These are phyloP conservation scores for Dactylis glomerata DNA, from an alignment of 176 grass and related monocot genomes.

Conservation along the genomic window DNA sequence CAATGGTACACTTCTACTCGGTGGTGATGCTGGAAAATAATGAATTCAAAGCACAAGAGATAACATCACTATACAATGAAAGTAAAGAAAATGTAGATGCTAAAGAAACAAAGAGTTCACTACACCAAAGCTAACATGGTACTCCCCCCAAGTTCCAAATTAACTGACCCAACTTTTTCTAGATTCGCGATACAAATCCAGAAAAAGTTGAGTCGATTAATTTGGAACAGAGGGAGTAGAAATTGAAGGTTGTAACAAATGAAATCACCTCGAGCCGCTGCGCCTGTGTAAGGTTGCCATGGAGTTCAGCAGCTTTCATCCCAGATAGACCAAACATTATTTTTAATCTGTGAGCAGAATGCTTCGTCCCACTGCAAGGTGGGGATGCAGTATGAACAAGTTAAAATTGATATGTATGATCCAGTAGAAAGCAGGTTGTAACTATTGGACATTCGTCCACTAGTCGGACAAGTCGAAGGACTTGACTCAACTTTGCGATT, in stretches of 20 bases:
- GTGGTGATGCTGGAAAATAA: neutral
- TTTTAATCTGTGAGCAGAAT: conserved; percentile 90
- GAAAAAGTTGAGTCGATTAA: too few species aligned
- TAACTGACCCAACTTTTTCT: too few species aligned
- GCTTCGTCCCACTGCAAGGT: conserved; percentile 72
- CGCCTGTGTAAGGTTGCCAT: conserved; percentile 97
- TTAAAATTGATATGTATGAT: neutral
- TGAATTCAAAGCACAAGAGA: neutral
- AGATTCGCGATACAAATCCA: too few species aligned
- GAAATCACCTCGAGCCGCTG: conserved; percentile 91
- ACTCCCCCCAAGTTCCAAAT: too few species aligned
- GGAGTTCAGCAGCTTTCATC: conserved; percentile 94
- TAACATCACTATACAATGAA: neutral
- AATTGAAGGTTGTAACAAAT: conserved; percentile 5
- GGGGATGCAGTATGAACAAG: conserved; percentile 21
- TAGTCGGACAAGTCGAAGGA: neutral
- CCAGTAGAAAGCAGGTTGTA: neutral
- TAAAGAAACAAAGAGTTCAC: neutral
- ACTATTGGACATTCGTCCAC: neutral
- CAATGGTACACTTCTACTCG: neutral
- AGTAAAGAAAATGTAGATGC: neutral
- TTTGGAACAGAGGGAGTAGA: too few species aligned
- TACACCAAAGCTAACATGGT: neutral
- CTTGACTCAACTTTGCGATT: neutral
- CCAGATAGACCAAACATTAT: conserved; percentile 95